A percentile compares a stretch with the other conserved stretches of the same genome.
These are phyloP conservation scores for Aspergillus quadricinctus DNA, from an alignment of 2,329 filamentous ascomycete species.

Conservation along the genomic window DNA sequence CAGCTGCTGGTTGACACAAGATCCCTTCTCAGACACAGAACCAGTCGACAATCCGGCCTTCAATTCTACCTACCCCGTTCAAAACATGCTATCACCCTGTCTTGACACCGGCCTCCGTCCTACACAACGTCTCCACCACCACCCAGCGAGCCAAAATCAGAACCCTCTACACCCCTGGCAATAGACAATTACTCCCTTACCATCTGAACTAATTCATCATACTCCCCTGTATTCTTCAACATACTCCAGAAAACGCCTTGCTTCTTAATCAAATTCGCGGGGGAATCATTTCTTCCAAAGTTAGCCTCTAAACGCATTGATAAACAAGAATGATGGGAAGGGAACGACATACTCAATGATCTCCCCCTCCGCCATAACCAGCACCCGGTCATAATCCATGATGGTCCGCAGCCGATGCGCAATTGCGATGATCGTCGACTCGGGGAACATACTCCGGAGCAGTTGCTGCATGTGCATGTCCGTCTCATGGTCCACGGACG, in stretches of 20 bases:
- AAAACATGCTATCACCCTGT: too few species aligned
- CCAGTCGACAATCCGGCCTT: too few species aligned
- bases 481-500: slow-evolving; percentile 58
- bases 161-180: neutral
- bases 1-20: too few species aligned
- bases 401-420: slow-evolving; percentile 64
- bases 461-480: slow-evolving; percentile 56
- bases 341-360: slow-evolving; percentile 47
- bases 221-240: slow-evolving; percentile 23
- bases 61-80: too few species aligned
- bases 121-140: too few species aligned
- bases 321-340: neutral
- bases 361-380: slow-evolving; percentile 53
- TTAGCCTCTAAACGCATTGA: neutral
- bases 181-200: slow-evolving; percentile 1
- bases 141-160: too few species aligned
- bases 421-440: slow-evolving; percentile 60
- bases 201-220: slow-evolving; percentile 21
- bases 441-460: slow-evolving; percentile 48
- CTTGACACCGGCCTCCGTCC: too few species aligned
- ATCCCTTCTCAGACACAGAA: too few species aligned
- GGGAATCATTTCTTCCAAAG: slow-evolving; percentile 19
- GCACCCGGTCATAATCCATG: slow-evolving; percentile 56
- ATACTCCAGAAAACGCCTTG: slow-evolving; percentile 23
- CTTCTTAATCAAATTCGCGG: slow-evolving; percentile 14